Conservation (phyloP, 2,329 filamentous ascomycete genomes). For the Sclerotiophoma versabilis region DNA sequence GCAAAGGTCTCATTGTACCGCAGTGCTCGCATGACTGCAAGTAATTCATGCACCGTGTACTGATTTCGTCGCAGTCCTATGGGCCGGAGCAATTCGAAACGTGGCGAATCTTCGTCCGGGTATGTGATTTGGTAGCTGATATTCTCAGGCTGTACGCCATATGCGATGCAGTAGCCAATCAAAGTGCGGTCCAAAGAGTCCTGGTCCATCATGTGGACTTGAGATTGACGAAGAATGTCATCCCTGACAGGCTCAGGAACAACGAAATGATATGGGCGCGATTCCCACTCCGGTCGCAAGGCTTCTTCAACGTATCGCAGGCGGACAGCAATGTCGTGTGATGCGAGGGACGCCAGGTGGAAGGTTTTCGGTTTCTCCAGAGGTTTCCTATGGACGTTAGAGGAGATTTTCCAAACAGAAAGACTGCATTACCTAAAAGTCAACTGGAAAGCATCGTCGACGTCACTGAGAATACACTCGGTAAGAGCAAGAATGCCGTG, state of each 20-base stretch:
- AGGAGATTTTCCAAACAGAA: background rate
- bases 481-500: slow-evolving; percentile 70
- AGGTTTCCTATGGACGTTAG: slow-evolving; percentile 54
- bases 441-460: slow-evolving; percentile 72
- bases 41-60: slow-evolving; percentile 68
- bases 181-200: slow-evolving; percentile 70
- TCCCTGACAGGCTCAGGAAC: slow-evolving; percentile 60
- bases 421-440: slow-evolving; percentile 61
- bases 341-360: slow-evolving; percentile 69
- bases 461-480: slow-evolving; percentile 64
- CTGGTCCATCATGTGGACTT: slow-evolving; percentile 65
- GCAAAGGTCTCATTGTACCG: slow-evolving; percentile 75
- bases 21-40: slow-evolving; percentile 72
- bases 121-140: slow-evolving; percentile 57
- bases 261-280: slow-evolving; percentile 67
- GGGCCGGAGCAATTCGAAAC: slow-evolving; percentile 69
- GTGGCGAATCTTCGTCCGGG: slow-evolving; percentile 67
- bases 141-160: slow-evolving; percentile 70
- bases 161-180: slow-evolving; percentile 73
- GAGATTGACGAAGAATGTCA: slow-evolving; percentile 44
- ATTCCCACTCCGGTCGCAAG: slow-evolving; percentile 70
- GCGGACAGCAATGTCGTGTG: slow-evolving; percentile 68
- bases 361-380: slow-evolving; percentile 63
- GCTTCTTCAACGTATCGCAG: slow-evolving; percentile 68
- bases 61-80: slow-evolving; percentile 57